Percentiles rank a stretch among this genome's conserved stretches.
These are phyloP conservation scores for Rutstroemia sp. DNA, from an alignment of 2,329 filamentous ascomycete species.

Conservation along the genomic window DNA sequence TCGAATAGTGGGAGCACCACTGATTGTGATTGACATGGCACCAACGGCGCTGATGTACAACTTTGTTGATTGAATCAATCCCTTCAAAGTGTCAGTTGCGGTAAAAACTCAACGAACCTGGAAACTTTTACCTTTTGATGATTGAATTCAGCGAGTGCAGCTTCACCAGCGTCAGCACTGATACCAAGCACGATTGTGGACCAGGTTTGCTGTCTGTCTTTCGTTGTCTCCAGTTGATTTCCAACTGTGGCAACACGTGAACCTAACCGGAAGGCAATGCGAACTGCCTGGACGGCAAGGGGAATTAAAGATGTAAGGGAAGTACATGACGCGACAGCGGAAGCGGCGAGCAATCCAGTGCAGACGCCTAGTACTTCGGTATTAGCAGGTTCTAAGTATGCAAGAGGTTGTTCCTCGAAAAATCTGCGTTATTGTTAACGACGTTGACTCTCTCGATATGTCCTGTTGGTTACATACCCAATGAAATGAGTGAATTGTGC, in stretches of 20 bases:
- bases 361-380: constrained; percentile 19
- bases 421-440: constrained; percentile 2
- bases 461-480: constrained; percentile 41
- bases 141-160: constrained; percentile 16
- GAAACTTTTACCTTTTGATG: not conserved
- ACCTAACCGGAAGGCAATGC: constrained; percentile 28
- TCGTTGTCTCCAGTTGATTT: constrained; percentile 13
- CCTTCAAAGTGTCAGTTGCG: constrained; percentile 2
- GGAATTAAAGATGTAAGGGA: constrained; percentile 26
- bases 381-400: constrained; percentile 3
- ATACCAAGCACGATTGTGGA: constrained; percentile 17
- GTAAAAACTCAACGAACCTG: not conserved
- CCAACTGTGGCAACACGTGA: constrained; percentile 25
- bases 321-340: constrained; percentile 27
- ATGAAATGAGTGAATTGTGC: constrained; percentile 63
- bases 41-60: constrained; percentile 18
- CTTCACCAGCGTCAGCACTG: constrained; percentile 10
- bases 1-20: constrained; percentile 14
- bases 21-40: constrained; percentile 17
- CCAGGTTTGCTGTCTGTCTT: constrained; percentile 13
- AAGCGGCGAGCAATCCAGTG: constrained; percentile 29
- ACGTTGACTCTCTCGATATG: not conserved
- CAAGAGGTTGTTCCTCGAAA: constrained; percentile 6
- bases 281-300: constrained; percentile 27
- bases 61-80: constrained; percentile 13